These are phyloP conservation scores for Magnolia officinalis DNA, from an alignment of 164 flowering plant genomes.

Conservation along the genomic window DNA sequence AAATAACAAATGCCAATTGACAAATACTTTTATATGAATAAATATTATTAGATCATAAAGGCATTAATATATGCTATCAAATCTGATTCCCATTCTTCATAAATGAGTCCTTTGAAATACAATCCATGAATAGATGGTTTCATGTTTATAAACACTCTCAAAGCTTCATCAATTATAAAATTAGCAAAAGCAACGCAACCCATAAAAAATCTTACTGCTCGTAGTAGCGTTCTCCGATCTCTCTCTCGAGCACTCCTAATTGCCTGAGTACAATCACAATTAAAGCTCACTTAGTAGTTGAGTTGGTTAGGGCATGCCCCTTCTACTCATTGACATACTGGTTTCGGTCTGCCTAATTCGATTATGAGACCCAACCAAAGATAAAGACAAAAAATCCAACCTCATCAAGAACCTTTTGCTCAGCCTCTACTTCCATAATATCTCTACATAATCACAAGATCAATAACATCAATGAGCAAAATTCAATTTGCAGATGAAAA, in stretches of 20 bases:
- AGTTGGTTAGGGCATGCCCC: not conserved
- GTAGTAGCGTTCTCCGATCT: slow-evolving; percentile 73
- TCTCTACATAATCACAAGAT: slow-evolving; percentile 40
- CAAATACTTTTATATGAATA: too few species aligned
- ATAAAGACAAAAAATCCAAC: slow-evolving; percentile 28
- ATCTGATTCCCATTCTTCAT: too few species aligned
- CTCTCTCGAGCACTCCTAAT: slow-evolving; percentile 92
- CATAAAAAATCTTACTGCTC: slow-evolving; percentile 54
- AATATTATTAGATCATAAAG: too few species aligned
- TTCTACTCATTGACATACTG: not conserved
- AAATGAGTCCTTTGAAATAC: too few species aligned
- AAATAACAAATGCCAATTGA: too few species aligned
- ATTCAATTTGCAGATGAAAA: not conserved
- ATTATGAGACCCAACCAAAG: not conserved
- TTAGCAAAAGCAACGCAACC: not conserved
- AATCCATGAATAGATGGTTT: too few species aligned
- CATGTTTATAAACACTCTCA: too few species aligned
- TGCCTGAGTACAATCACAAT: slow-evolving; percentile 46
- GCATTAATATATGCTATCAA: too few species aligned
- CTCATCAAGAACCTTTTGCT: slow-evolving; percentile 78
- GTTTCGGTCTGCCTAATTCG: not conserved
- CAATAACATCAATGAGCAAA: not conserved
- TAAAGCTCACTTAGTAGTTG: not conserved
- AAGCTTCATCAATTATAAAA: not conserved
- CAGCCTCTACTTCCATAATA: slow-evolving; percentile 70